phyloP scores from a whole-genome alignment of 2,329 filamentous ascomycete genomes.

The Dactylellina cionopaga region DNA sequence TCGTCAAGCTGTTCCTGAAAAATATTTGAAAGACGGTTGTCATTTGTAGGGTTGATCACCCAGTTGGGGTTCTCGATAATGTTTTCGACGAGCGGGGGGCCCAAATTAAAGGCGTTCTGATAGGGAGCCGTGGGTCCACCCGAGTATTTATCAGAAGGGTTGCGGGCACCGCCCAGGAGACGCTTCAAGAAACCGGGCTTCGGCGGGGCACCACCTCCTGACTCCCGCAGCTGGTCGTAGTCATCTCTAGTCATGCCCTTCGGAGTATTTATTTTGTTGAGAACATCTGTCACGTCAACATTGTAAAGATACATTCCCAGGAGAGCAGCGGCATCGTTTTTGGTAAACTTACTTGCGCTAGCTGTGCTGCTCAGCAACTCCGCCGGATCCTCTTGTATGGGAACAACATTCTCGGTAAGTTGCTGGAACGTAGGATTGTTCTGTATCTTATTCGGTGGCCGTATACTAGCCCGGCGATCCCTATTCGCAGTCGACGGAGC shows the following conservation, averaged over 20 bases:
- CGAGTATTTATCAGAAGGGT: background rate
- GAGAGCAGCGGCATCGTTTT: background rate
- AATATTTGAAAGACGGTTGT: background rate
- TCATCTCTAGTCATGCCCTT: background rate
- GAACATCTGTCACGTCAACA: background rate
- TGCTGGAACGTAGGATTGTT: background rate
- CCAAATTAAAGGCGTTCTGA: too few species aligned
- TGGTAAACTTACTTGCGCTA: slow-evolving; percentile 17
- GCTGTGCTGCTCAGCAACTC: too few species aligned
- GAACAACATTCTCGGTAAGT: background rate
- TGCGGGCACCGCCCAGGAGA: background rate
- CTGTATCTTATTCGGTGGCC: slow-evolving; percentile 1
- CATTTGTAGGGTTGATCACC: slow-evolving; percentile 13
- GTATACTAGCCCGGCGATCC: background rate
- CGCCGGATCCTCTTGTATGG: slow-evolving; percentile 4
- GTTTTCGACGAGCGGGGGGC: background rate
- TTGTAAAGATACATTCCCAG: slow-evolving; percentile 13
- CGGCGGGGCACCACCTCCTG: too few species aligned
- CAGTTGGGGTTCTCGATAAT: slow-evolving; percentile 14
- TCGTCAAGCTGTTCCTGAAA: background rate
- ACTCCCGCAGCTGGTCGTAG: background rate
- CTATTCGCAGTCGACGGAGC: background rate
- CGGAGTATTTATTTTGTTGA: background rate
- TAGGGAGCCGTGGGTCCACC: background rate
- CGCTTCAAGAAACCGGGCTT: background rate